Conservation (phyloP, 805 yeast genomes). For the Ogataea neopini region DNA sequence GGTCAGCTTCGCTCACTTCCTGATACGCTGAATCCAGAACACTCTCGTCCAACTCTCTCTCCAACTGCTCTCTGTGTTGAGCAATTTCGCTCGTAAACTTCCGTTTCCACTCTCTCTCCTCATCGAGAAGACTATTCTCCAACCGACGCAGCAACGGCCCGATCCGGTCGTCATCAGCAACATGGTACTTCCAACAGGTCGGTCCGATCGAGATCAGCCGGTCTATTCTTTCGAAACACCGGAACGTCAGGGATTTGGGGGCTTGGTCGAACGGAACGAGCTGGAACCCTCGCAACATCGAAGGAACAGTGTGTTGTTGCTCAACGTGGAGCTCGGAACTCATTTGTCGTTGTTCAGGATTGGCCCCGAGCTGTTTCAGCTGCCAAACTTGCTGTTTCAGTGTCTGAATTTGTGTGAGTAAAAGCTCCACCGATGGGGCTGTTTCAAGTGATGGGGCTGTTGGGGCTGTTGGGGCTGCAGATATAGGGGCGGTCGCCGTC, state of each 20-base stretch:
- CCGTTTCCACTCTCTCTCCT: conserved; percentile 18
- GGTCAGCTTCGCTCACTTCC: background rate
- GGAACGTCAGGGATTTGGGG: background rate
- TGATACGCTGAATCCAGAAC: background rate
- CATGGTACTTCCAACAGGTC: conserved; percentile 21
- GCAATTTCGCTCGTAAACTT: conserved; percentile 7
- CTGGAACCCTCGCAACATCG: background rate
- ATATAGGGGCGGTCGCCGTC: too few species aligned
- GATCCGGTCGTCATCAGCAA: conserved; percentile 13
- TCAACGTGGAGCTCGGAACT: too few species aligned
- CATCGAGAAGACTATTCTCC: conserved; percentile 8
- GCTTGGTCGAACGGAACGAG: background rate
- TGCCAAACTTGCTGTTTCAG: background rate
- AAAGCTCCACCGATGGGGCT: too few species aligned
- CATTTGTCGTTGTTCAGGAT: too few species aligned
- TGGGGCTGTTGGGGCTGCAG: too few species aligned
- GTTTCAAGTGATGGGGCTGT: too few species aligned
- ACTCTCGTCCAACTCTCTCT: background rate
- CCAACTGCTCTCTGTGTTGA: background rate
- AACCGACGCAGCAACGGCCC: conserved; percentile 8
- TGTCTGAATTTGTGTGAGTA: background rate
- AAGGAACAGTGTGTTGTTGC: background rate
- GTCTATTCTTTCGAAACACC: background rate
- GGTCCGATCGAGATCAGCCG: conserved; percentile 10
- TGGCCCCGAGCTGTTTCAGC: too few species aligned